Conservation (phyloP, 768 basidiomycete genomes). For the Leucocoprinus leucothites region DNA sequence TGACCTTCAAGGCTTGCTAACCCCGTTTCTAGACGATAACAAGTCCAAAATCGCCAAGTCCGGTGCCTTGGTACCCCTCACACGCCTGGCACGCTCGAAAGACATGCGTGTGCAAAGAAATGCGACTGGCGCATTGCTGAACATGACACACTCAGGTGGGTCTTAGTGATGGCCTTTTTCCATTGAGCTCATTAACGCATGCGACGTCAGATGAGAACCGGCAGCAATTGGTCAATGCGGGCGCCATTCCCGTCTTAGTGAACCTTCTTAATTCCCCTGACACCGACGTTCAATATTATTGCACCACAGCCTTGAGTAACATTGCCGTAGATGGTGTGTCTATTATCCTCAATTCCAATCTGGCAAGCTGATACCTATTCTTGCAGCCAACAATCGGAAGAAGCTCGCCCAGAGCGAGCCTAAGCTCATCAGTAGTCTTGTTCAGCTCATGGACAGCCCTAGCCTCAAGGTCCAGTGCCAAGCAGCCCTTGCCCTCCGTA, state of each 20-base stretch:
- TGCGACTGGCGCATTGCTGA: slow-evolving; percentile 94
- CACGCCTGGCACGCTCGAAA: slow-evolving; percentile 92
- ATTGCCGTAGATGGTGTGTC: slow-evolving; percentile 90
- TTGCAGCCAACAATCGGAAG: slow-evolving; percentile 79
- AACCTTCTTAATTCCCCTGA: slow-evolving; percentile 91
- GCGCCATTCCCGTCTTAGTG: slow-evolving; percentile 96
- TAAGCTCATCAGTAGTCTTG: slow-evolving; percentile 89
- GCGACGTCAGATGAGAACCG: slow-evolving; percentile 82
- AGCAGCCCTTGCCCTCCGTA: slow-evolving; percentile 92
- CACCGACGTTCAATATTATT: slow-evolving; percentile 99
- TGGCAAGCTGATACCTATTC: slow-evolving; percentile 5
- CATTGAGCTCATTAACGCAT: slow-evolving; percentile 5
- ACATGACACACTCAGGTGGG: slow-evolving; percentile 98
- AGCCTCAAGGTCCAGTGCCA: slow-evolving; percentile 99
- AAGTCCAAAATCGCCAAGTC: slow-evolving; percentile 99
- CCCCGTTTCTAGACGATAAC: slow-evolving; percentile 76
- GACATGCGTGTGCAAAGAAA: slow-evolving; percentile 99
- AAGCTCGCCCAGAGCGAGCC: slow-evolving; percentile 93
- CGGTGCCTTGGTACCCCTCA: slow-evolving; percentile 95
- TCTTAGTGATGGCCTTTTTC: slow-evolving; percentile 7
- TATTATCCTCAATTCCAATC: neutral
- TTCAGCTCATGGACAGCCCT: slow-evolving; percentile 93
- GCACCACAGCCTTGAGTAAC: slow-evolving; percentile 96
- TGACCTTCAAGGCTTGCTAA: neutral
- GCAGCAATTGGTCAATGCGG: slow-evolving; percentile 97